Evolutionary conservation across 345 rosid genomes (phyloP).

Genomic region (Clarkia xantiana): DNA sequence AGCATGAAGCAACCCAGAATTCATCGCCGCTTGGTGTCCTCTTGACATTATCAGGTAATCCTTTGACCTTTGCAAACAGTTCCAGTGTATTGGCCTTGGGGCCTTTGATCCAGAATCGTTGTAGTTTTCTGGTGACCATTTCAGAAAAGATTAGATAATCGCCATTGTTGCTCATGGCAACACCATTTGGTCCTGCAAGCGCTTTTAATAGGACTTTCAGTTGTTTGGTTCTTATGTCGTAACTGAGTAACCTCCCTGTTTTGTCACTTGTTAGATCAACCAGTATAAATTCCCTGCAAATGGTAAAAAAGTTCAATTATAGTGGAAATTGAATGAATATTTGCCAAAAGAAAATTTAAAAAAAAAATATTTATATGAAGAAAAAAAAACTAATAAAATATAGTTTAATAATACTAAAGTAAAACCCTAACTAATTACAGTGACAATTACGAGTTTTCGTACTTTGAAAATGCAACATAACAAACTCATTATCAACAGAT

Average conservation of each 20-base stretch:
- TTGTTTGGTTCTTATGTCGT: slow-evolving; percentile 5
- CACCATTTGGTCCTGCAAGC: slow-evolving; percentile 5
- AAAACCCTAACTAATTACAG: too few relatives aligned
- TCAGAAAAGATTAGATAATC: neutral
- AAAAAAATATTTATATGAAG: too few relatives aligned
- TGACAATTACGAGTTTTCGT: too few relatives aligned
- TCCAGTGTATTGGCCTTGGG: slow-evolving; percentile 5
- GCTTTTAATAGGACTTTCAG: slow-evolving; percentile 3
- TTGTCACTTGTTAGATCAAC: neutral
- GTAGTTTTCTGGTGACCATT: neutral
- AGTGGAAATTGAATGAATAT: too few relatives aligned
- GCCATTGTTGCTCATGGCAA: slow-evolving; percentile 7
- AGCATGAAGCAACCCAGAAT: slow-evolving; percentile 2
- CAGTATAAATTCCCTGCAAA: neutral
- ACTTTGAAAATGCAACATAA: too few relatives aligned
- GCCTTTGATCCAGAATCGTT: slow-evolving; percentile 3
- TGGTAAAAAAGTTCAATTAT: too few relatives aligned
- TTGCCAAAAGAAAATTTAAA: too few relatives aligned
- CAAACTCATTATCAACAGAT: too few relatives aligned
- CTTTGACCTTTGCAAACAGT: neutral
- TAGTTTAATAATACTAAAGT: too few relatives aligned
- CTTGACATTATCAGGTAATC: neutral
- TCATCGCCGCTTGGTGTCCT: neutral
- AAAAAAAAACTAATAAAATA: too few relatives aligned
- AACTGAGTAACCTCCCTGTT: slow-evolving; percentile 12